A percentile compares a stretch with the other conserved stretches of the same genome.
These are phyloP conservation scores for Echeveria elegans DNA, from an alignment of 164 flowering plant genomes.

Conservation along the genomic window DNA sequence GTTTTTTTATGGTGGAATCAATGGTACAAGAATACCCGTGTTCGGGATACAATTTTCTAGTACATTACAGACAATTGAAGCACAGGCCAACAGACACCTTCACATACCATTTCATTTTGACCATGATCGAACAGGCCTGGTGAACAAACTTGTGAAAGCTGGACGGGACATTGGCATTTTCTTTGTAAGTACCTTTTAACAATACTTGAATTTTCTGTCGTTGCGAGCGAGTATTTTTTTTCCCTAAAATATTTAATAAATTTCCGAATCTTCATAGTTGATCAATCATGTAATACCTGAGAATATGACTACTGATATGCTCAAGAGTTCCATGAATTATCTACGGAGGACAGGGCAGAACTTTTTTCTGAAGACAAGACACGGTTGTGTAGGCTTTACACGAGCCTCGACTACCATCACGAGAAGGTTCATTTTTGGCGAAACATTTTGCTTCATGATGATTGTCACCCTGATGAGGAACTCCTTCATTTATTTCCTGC, in stretches of 20 bases:
- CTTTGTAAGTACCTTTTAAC: too few species aligned
- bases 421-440: slow-evolving; percentile 10
- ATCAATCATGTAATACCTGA: slow-evolving; percentile 9
- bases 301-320: neutral
- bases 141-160: slow-evolving; percentile 15
- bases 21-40: too few species aligned
- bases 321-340: slow-evolving; percentile 1
- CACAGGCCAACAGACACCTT: too few species aligned
- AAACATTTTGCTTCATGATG: neutral
- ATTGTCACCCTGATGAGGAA: neutral
- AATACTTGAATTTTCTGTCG: too few species aligned
- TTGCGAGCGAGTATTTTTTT: too few species aligned
- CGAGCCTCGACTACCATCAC: neutral
- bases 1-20: too few species aligned
- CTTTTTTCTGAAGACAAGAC: slow-evolving; percentile 7
- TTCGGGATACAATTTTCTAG: too few species aligned
- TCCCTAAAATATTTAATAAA: too few species aligned
- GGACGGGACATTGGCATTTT: too few species aligned
- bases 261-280: too few species aligned
- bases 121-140: neutral
- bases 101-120: too few species aligned
- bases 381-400: neutral
- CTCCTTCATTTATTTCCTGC: neutral
- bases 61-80: too few species aligned
- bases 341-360: neutral